Base-by-base conservation (phyloP, 2,329 filamentous ascomycete genomes). In the Hypomyces rosellus region DNA sequence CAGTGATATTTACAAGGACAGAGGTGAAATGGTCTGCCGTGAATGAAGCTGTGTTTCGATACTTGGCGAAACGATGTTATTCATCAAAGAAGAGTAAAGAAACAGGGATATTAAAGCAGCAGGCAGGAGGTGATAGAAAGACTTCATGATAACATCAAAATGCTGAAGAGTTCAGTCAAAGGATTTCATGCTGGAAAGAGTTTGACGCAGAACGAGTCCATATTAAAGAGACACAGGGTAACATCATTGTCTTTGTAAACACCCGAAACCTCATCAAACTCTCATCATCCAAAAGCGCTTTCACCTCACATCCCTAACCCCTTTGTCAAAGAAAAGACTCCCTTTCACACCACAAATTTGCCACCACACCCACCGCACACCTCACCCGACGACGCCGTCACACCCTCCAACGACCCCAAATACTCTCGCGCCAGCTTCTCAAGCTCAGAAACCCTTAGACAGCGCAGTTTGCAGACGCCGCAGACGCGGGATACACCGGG, bases 401-500 rank as follows among this genome's bases (percentile, higher is more conserved):
- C 52, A 4, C 61, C 59, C 1, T 61, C 63, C 0, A 56, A 48
- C 0, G 56, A 48, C 0, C 63, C 64, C 4, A 69, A 51, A 33
- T 66, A 55, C 48, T 63, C 54, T 34, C 58, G 53, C 2, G 66
- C 67, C 12, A 71, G 60, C 18, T 56, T 62, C 2, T 60, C 55
- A 18, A 81, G 62, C 54, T 74, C 69, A 4, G 69, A 65, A 0
- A 69, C 61, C 42, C 72, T 70, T 16, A 82, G 67, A 7, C 75
- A 79, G 20, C 78, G 71, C 22, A 71, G 62, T 14, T 73, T 74
- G 56, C 80, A 83, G 2, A 82, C 74, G 16, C 74, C 75, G 48
- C 80, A 83, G 3, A 74, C 72, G 34, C 73, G 69, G 0, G 78
- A 81, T 43, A 76, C 69, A 3, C 75, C 76, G 0, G 79, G 79